A percentile compares a stretch with the other conserved stretches of the same genome.
phyloP scores from a whole-genome alignment of 2,329 filamentous ascomycete species.

The Cladophialophora immunda region DNA sequence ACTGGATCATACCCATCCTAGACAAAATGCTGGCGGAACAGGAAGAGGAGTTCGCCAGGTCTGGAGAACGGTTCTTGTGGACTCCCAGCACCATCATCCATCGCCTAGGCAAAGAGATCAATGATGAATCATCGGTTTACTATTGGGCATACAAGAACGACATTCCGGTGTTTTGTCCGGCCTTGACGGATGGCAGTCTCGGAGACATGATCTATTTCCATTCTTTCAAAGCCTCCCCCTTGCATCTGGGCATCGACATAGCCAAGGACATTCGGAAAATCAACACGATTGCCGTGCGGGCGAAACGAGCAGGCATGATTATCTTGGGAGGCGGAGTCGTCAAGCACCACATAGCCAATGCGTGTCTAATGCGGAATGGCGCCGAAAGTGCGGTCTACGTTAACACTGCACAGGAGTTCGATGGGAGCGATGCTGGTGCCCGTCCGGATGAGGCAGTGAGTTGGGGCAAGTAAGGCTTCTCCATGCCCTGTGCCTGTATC shows the following conservation, averaged over 20 bases:
- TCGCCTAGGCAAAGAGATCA: slow-evolving; percentile 90
- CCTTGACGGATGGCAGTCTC: slow-evolving; percentile 90
- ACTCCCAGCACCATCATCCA: slow-evolving; percentile 92
- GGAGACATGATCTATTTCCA: slow-evolving; percentile 99
- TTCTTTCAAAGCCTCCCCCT: slow-evolving; percentile 87
- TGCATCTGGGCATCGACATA: slow-evolving; percentile 84
- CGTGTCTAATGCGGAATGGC: slow-evolving; percentile 95
- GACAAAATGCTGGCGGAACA: slow-evolving; percentile 94
- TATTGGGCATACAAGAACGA: slow-evolving; percentile 98
- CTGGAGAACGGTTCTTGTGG: slow-evolving; percentile 79
- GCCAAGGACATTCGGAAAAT: slow-evolving; percentile 92
- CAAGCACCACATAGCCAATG: slow-evolving; percentile 98
- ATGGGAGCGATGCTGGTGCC: slow-evolving; percentile 94
- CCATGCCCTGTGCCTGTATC: slow-evolving; percentile 62
- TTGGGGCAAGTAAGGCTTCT: slow-evolving; percentile 81
- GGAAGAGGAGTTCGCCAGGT: slow-evolving; percentile 74
- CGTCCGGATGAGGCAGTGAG: slow-evolving; percentile 95
- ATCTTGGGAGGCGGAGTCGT: slow-evolving; percentile 93
- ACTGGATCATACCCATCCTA: slow-evolving; percentile 96
- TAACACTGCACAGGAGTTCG: slow-evolving; percentile 97
- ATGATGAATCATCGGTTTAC: slow-evolving; percentile 88
- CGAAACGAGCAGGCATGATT: slow-evolving; percentile 91
- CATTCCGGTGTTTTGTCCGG: slow-evolving; percentile 96
- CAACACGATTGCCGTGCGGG: slow-evolving; percentile 88
- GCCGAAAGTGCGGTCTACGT: slow-evolving; percentile 97